Percentiles rank a stretch among this genome's conserved stretches.
phyloP scores from a whole-genome alignment of 148 eudicot species.

The Silene latifolia region DNA sequence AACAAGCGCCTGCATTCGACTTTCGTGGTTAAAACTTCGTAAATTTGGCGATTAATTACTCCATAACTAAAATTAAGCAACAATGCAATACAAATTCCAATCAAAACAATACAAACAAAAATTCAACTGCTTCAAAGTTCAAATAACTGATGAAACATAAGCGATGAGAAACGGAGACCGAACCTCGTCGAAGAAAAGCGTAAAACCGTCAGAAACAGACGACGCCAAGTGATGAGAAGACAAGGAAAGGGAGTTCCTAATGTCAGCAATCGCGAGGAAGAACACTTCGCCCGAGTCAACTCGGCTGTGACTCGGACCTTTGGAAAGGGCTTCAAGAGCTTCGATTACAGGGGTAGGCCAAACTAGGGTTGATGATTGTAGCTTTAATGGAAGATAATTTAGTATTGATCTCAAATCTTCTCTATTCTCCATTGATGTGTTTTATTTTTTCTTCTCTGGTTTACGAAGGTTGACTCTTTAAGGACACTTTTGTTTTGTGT shows the following conservation, averaged over 20 bases:
- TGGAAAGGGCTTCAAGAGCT: slow-evolving; percentile 60
- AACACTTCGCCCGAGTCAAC: slow-evolving; percentile 81
- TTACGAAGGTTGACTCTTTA: not conserved
- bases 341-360: slow-evolving; percentile 67
- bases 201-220: slow-evolving; percentile 50
- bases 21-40: not conserved
- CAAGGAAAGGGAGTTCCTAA: slow-evolving; percentile 55
- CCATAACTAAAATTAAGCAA: not conserved
- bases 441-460: not conserved
- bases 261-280: slow-evolving; percentile 64
- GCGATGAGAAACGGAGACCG: not conserved
- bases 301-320: slow-evolving; percentile 61
- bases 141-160: not conserved
- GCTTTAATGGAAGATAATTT: slow-evolving; percentile 51
- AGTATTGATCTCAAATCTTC: slow-evolving; percentile 55
- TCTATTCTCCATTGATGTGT: slow-evolving; percentile 43
- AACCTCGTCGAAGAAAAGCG: slow-evolving; percentile 86
- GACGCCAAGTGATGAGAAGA: slow-evolving; percentile 30
- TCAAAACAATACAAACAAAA: not conserved
- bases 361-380: slow-evolving; percentile 41
- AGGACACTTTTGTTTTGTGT: not conserved
- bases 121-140: no score
- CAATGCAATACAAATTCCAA: not conserved
- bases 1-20: not conserved
- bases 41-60: not conserved